phyloP scores from a whole-genome alignment of 108 stramenopile species.

The Discostella pseudostelligera region DNA sequence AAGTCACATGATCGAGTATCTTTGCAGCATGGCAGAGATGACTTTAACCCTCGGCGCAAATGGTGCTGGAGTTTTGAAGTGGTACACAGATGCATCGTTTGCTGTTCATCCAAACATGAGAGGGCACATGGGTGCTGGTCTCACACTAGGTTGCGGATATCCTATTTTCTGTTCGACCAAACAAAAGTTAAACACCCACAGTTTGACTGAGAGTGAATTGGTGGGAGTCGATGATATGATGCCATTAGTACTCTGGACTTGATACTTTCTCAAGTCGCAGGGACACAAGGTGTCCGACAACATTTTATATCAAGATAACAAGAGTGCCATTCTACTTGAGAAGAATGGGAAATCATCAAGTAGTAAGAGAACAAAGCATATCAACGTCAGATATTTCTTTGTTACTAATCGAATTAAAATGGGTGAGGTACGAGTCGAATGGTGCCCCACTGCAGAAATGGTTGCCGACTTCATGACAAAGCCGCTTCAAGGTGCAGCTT shows the following conservation, averaged over 20 bases:
- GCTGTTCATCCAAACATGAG: constrained; percentile 46
- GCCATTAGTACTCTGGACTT: constrained; percentile 45
- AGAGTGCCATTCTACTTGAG: neutral
- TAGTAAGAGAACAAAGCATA: neutral
- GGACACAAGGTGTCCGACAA: constrained; percentile 31
- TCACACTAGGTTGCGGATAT: constrained; percentile 36
- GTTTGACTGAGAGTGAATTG: constrained; percentile 24
- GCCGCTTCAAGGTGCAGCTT: constrained; percentile 13
- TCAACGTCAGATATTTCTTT: too few species aligned
- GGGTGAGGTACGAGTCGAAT: too few species aligned
- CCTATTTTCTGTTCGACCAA: neutral
- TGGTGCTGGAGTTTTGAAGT: constrained; percentile 12
- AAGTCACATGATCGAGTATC: constrained; percentile 39
- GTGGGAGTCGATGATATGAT: constrained; percentile 45
- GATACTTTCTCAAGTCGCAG: constrained; percentile 47
- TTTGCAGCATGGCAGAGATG: constrained; percentile 26
- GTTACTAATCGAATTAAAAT: too few species aligned
- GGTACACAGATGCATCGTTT: constrained; percentile 55
- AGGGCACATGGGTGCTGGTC: constrained; percentile 50
- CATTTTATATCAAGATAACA: constrained; percentile 17
- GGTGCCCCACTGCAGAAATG: constrained; percentile 26
- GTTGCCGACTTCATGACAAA: constrained; percentile 46
- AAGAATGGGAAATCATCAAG: neutral
- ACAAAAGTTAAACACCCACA: neutral
- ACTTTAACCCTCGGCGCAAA: constrained; percentile 10